Evolutionary conservation across 306 rosid genomes (phyloP), one percentile per base, ranked within the genome.

Genomic region (Trifolium dubium): DNA sequence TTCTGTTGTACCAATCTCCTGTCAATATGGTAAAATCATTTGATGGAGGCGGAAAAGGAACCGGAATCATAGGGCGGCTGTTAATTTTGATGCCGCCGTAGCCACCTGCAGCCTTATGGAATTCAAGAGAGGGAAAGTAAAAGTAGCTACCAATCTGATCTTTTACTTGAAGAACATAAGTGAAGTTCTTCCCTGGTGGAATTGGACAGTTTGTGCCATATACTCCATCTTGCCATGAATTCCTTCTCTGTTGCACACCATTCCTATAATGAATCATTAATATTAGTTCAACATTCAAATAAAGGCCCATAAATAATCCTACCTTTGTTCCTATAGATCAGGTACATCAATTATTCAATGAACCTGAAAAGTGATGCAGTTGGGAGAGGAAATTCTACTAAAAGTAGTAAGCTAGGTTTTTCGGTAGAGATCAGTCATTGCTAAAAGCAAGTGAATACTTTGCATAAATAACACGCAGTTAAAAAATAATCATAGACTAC

Each of bases 221-320:
- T 10, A 91, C 92, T 72, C 98, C 98, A 85, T 93, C 98, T 41
- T 93, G 92, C 93, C 97, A 93, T 47, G 97, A 89, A 82, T 93
- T 93, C 72, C 98, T 91, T 70, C 90, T 86, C 79, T 93, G 97
- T 76, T 89, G 89, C 69, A 93, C 88, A 17, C 97, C 98, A 77
- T 93, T 89, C 98, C 98, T 93, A 53, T n/a, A 1, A 40, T 5
- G 19, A 63, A 72, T 4, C 74, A 74, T 58, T 31, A 69, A 41
- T 10, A 56, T 82, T 29, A 49, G 32, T 51, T 15, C 17, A 71
- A 46, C 44, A 53, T 37, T 19, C 17, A 46, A 59, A 40, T 10
- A 28, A 17, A 4, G 18, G 17, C 35, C 39, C 28, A 76, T 23
- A 31, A 31, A 23, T 23, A 23, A 23, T 23, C 0, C 23, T 23